phyloP scores from a whole-genome alignment of 1,284 basidiomycete genomes.

The Ganoderma meredithae region DNA sequence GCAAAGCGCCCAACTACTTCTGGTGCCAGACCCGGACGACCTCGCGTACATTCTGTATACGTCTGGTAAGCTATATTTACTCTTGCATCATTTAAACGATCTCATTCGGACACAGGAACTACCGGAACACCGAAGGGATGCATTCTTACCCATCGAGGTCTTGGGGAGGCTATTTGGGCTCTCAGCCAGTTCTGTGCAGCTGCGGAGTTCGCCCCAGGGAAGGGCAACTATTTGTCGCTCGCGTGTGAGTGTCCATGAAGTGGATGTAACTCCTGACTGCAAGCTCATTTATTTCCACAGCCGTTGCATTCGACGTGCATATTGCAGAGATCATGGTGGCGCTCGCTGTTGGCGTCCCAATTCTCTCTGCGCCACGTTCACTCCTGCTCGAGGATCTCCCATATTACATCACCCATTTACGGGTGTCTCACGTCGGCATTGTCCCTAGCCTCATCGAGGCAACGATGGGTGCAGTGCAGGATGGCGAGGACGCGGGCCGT shows the following conservation, averaged over 20 bases:
- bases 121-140: conserved; percentile 67
- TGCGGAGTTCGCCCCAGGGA: conserved; percentile 44
- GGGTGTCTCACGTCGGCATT: conserved; percentile 59
- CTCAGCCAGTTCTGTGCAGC: conserved; percentile 49
- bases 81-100: not conserved
- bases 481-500: conserved; percentile 35
- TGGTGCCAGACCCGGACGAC: conserved; percentile 43
- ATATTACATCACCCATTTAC: conserved; percentile 50
- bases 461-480: conserved; percentile 51
- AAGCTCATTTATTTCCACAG: conserved; percentile 20
- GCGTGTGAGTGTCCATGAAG: conserved; percentile 45
- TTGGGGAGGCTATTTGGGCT: conserved; percentile 52
- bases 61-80: conserved; percentile 46
- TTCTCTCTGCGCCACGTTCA: conserved; percentile 52
- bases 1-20: conserved; percentile 43
- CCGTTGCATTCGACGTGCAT: conserved; percentile 59
- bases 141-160: conserved; percentile 54
- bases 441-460: conserved; percentile 64
- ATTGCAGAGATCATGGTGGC: conserved; percentile 54
- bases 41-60: conserved; percentile 61
- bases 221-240: conserved; percentile 51
- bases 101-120: conserved; percentile 47
- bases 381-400: conserved; percentile 57
- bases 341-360: conserved; percentile 53
- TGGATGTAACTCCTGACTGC: conserved; percentile 33